phyloP scores from a whole-genome alignment of 805 yeast species.

The Metschnikowia anglica region DNA sequence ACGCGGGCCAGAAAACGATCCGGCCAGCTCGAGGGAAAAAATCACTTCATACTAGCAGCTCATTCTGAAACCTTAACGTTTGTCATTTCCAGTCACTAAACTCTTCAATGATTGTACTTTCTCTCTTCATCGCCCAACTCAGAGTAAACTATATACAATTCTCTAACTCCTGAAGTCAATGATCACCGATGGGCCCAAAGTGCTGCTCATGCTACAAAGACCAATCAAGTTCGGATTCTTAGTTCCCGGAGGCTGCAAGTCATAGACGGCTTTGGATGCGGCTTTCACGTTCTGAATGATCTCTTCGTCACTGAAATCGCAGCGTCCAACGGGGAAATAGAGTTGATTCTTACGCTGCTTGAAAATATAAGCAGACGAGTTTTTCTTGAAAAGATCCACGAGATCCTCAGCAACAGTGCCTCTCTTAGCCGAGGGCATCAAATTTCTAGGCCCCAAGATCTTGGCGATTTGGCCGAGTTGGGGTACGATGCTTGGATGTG shows the following conservation, averaged over 20 bases:
- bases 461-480: constrained; percentile 70
- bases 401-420: constrained; percentile 82
- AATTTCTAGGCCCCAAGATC: constrained; percentile 80
- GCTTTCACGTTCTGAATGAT: constrained; percentile 68
- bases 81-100: no score
- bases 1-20: no score
- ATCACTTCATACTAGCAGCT: no score
- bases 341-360: constrained; percentile 67
- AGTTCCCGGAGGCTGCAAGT: constrained; percentile 54
- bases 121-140: no score
- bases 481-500: constrained; percentile 78
- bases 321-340: constrained; percentile 71
- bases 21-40: no score
- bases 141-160: constrained; percentile 18
- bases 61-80: no score
- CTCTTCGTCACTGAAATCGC: constrained; percentile 74
- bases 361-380: constrained; percentile 71
- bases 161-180: constrained; percentile 38
- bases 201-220: constrained; percentile 62
- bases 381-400: constrained; percentile 48
- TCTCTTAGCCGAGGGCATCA: constrained; percentile 83
- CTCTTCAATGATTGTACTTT: no score
- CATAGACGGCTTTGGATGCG: constrained; percentile 61
- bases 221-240: constrained; percentile 72
- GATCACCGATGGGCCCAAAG: constrained; percentile 78